These are phyloP conservation scores for Xylariaceae sp. DNA, from an alignment of 2,329 filamentous ascomycete species.

Conservation along the genomic window DNA sequence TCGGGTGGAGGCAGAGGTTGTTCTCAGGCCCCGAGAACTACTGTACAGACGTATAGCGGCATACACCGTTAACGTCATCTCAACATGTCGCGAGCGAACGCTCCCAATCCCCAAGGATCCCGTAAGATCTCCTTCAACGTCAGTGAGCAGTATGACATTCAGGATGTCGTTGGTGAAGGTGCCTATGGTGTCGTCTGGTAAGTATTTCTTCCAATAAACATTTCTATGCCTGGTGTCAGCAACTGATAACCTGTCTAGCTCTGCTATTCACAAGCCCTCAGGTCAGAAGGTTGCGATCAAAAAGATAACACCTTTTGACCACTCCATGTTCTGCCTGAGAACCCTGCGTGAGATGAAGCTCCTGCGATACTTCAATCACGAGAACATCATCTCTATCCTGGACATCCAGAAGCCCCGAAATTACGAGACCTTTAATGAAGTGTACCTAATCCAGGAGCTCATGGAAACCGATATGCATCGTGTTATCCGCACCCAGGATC, in stretches of 20 bases:
- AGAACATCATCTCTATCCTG: constrained; percentile 99
- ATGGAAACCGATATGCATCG: constrained; percentile 99
- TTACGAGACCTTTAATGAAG: constrained; percentile 94
- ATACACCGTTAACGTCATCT: constrained; percentile 3
- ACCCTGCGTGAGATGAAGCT: constrained; percentile 99
- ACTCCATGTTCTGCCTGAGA: constrained; percentile 96
- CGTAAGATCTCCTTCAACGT: constrained; percentile 99
- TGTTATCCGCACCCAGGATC: constrained; percentile 95
- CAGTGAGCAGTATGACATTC: constrained; percentile 98
- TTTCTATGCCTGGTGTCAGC: neutral
- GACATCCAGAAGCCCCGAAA: constrained; percentile 97
- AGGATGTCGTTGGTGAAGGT: constrained; percentile 97
- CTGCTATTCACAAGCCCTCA: constrained; percentile 95
- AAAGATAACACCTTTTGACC: constrained; percentile 99
- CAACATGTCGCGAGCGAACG: constrained; percentile 52
- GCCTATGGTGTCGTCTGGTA: constrained; percentile 98
- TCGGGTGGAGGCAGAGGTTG: constrained; percentile 6
- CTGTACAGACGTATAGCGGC: constrained; percentile 2
- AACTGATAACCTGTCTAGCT: constrained; percentile 48
- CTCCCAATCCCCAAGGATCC: constrained; percentile 56
- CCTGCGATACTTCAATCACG: constrained; percentile 97
- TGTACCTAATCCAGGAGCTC: constrained; percentile 98
- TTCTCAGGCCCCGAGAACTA: constrained; percentile 1
- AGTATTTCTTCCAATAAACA: constrained; percentile 33
- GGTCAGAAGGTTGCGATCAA: constrained; percentile 99